Evolutionary conservation across 108 stramenopile species (phyloP), one percentile per base, ranked within the genome.

Genomic region (Cyclotella cryptica): DNA sequence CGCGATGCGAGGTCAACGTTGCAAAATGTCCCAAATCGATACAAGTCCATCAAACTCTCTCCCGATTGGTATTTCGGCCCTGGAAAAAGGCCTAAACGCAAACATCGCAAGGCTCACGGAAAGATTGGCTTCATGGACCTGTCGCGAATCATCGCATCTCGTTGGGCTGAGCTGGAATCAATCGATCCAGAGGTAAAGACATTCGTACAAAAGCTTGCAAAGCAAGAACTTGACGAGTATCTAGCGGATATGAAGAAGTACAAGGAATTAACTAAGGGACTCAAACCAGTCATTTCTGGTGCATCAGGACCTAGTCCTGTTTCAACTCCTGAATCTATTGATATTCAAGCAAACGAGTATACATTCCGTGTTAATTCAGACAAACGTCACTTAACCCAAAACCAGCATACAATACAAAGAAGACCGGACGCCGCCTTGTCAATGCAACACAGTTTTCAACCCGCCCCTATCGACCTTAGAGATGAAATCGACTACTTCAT

Each of bases 121-220:
- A 92, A 94, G 72, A 86, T 94, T 22, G 90, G 89, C 12, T 94
- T 94, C 72, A 78, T 84, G 11, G 93, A 94, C 27, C 79, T 94
- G 66, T 91, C 93, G 1, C 69, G 83, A 15, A 58, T 78, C 19
- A 89, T 94, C 47, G 88, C 88, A 7, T 62, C 75, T 12, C 85
- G 84, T 40, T 94, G 93, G 93, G 83, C 83, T 19, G 22, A 69
- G 47, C 62, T 84, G 26, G 83, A 74, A 21, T 41, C 43, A 10
- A 57, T 66, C 10, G 83, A 84, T 70, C 83, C 76, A 12, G 83
- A 77, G 7, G 63, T 74, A 10, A 84, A 84, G 62, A 19, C 19
- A 7, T 84, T 70, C 21, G 76, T 77, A 7, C 68, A 72, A 10
- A 72, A 49, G 53, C 27, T 84, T 26, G 83, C 83, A 14, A 65